These are phyloP conservation scores for Claviceps fusiformis DNA, from an alignment of 2,329 filamentous ascomycete species.

Conservation along the genomic window DNA sequence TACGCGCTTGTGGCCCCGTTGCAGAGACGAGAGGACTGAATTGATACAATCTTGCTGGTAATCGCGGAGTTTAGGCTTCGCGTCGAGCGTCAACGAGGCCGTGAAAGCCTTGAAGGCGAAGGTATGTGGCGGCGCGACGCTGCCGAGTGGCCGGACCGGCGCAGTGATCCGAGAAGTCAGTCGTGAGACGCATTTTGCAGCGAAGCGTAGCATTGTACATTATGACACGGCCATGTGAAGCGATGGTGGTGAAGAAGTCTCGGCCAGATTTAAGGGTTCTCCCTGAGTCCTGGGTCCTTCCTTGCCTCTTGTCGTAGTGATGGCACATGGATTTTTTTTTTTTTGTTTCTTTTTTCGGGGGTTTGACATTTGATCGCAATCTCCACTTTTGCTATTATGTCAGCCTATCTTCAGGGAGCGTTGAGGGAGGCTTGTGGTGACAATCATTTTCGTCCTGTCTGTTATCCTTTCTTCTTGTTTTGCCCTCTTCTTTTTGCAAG, in stretches of 20 bases:
- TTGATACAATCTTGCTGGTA: conserved; percentile 91
- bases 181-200: conserved; percentile 16
- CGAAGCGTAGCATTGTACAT: conserved; percentile 25
- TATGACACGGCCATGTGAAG: conserved; percentile 7
- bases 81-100: conserved; percentile 9
- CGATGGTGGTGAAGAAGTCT: not conserved
- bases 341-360: too few species aligned
- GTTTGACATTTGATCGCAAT: not conserved
- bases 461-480: too few species aligned
- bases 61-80: conserved; percentile 50
- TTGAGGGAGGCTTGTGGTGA: too few species aligned
- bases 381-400: not conserved
- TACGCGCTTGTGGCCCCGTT: conserved; percentile 61
- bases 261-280: not conserved
- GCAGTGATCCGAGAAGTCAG: conserved; percentile 7
- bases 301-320: not conserved
- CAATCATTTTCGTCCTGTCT: too few species aligned
- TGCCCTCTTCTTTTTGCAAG: not conserved
- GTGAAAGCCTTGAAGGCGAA: conserved; percentile 10
- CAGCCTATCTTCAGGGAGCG: not conserved
- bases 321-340: too few species aligned
- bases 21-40: conserved; percentile 57
- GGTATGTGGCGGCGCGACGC: conserved; percentile 1
- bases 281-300: not conserved
- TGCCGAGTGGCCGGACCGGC: conserved; percentile 1